phyloP scores from a whole-genome alignment of 2,329 filamentous ascomycete species.

The Canariomyces notabilis region DNA sequence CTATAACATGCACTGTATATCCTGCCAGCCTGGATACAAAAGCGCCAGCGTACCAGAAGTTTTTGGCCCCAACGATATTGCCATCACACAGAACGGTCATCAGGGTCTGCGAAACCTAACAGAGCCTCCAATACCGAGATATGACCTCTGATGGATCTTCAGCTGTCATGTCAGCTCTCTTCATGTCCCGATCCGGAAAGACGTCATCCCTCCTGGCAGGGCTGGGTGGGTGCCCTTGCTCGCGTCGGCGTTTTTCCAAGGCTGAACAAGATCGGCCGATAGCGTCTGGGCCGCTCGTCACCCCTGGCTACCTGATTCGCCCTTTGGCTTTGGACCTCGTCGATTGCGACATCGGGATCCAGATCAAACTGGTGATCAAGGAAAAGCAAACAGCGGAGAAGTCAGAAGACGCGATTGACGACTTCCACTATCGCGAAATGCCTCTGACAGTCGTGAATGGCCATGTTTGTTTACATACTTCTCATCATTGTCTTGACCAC shows the following conservation, averaged over 20 bases:
- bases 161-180: constrained; percentile 4
- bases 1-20: no score
- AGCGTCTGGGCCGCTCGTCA: constrained; percentile 7
- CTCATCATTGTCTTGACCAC: not conserved
- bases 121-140: no score
- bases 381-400: no score
- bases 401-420: not conserved
- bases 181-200: constrained; percentile 16
- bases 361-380: constrained; percentile 1
- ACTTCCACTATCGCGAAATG: no score
- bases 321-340: not conserved
- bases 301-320: constrained; percentile 7
- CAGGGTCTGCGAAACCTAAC: no score
- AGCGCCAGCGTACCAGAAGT: no score
- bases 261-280: constrained; percentile 22
- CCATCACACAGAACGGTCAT: no score
- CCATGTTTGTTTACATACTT: constrained; percentile 19
- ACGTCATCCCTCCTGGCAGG: constrained; percentile 20
- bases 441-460: not conserved
- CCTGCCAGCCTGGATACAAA: no score
- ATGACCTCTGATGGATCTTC: no score
- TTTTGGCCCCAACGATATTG: no score
- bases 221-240: constrained; percentile 11
- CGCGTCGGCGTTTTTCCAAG: constrained; percentile 18
- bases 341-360: constrained; percentile 14